phyloP scores from a whole-genome alignment of 768 basidiomycete genomes.

The Gloeophyllum trabeum region DNA sequence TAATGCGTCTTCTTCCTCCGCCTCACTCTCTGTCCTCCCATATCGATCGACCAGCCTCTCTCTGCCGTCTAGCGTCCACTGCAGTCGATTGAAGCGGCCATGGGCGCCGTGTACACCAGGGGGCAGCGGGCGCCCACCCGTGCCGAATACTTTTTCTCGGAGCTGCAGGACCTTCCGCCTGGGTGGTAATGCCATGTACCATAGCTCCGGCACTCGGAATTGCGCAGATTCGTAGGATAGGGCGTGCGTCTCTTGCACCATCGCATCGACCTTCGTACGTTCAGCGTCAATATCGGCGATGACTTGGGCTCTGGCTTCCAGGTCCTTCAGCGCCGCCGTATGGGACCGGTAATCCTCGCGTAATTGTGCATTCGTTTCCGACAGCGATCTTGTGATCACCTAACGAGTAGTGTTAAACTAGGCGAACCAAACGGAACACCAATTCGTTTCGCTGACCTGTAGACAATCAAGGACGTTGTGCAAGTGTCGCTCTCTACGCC shows the following conservation, averaged over 20 bases:
- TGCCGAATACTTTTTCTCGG: conserved; percentile 60
- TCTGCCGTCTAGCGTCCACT: conserved; percentile 59
- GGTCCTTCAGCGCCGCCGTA: conserved; percentile 30
- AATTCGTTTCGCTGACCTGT: no score
- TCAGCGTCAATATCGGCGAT: conserved; percentile 41
- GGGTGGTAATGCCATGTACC: conserved; percentile 50
- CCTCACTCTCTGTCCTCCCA: conserved; percentile 70
- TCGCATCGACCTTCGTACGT: conserved; percentile 36
- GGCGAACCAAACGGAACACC: conserved; percentile 6
- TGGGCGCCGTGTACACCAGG: conserved; percentile 43
- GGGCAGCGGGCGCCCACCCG: conserved; percentile 37
- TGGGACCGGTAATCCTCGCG: conserved; percentile 50
- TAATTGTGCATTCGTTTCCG: conserved; percentile 41
- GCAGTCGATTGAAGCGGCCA: conserved; percentile 50
- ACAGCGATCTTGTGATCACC: conserved; percentile 42
- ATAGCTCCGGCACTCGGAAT: conserved; percentile 52
- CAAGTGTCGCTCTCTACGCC: conserved; percentile 56
- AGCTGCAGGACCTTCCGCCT: conserved; percentile 53
- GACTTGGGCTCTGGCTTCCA: conserved; percentile 34
- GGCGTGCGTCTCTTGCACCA: conserved; percentile 50
- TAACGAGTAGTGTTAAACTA: conserved; percentile 12
- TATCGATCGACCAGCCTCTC: conserved; percentile 52
- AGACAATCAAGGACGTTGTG: conserved; percentile 51
- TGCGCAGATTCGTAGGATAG: conserved; percentile 66
- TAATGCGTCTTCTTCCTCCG: conserved; percentile 48